Evolutionary conservation across 2,329 filamentous ascomycete genomes (phyloP).

Genomic region (Scedosporium apiospermum): DNA sequence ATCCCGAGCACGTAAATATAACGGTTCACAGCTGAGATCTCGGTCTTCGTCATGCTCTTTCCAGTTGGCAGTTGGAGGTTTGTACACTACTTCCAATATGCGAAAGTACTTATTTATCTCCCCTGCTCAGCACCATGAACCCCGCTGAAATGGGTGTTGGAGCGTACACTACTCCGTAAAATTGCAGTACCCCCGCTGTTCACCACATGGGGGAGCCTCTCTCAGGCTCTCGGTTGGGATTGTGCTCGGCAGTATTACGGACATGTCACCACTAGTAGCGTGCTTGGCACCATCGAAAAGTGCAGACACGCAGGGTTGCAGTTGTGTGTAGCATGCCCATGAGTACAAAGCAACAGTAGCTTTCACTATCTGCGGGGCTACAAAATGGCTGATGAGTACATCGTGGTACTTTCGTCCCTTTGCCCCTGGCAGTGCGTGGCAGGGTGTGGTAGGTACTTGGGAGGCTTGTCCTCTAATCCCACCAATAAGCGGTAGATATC

Average conservation of each 20-base stretch:
- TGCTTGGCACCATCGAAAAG: not conserved
- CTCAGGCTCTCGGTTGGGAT: not conserved
- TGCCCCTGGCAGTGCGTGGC: not conserved
- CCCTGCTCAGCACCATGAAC: not conserved
- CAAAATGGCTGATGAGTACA: not conserved
- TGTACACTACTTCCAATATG: not conserved
- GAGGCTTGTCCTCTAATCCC: not conserved
- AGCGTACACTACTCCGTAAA: not conserved
- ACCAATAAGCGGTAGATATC: not conserved
- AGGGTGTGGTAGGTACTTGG: not conserved
- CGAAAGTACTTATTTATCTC: not conserved
- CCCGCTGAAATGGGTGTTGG: not conserved
- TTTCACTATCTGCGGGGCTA: not conserved
- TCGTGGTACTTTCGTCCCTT: too few species aligned
- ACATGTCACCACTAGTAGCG: not conserved
- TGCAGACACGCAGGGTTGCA: not conserved
- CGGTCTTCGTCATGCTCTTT: too few species aligned
- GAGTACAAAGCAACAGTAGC: not conserved
- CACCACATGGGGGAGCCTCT: not conserved
- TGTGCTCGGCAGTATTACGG: not conserved
- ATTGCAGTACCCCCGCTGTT: not conserved
- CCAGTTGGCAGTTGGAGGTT: too few species aligned
- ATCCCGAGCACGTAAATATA: too few species aligned
- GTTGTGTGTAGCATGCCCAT: too few species aligned
- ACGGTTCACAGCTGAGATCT: too few species aligned